Evolutionary conservation across 176 grass and related monocot species (phyloP), one percentile per base, ranked within the genome.

Genomic region (Avena atlantica): DNA sequence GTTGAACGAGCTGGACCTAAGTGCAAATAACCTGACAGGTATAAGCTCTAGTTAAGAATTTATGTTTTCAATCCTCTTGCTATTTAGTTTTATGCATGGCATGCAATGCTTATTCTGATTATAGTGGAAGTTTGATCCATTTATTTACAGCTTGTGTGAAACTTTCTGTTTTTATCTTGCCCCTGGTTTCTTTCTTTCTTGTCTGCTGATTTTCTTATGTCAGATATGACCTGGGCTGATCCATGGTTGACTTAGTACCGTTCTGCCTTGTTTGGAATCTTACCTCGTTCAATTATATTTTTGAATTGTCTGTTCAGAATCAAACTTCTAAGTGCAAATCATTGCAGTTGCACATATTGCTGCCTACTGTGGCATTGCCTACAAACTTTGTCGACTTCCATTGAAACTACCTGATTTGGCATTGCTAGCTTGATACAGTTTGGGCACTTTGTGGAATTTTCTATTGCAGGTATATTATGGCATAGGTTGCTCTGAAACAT

Each of bases 1-100:
- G 42, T 84, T 99, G 72, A 94, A 58, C 4, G 89, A 99, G 82
- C 87, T 99, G 75, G 97, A 99, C 90, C 84, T 99, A 19, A 96
- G 97, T 83, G 87, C 89, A 80, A 99, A 99, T 85, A 94, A 99
- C 24, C 87, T 99, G 47, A 93, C 97, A 89, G 97, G 97, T 99
- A 81, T 73, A 49, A 57, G 20, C 27, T 74, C 68, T 83, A 65
- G 55, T 47, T 75, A 25, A 60, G 3, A 67, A 55, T 25, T 14
- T 3, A 6, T 78, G 66, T 48, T 65, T 74, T 86, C 56, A 50
- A 1, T 36, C 25, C 7, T 24, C 15, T 21, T 10, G 15, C 36
- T 84, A 9, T 76, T 87, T 8, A 10, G 4, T 60, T 79, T 66
- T 3, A 70, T 84, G 69, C 52, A 34, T 91, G 23, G 1, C 14